A percentile compares a stretch with the other conserved stretches of the same genome.
Evolutionary conservation across 257 asterid genomes (phyloP).

Genomic region (Ligustrum vulgare): DNA sequence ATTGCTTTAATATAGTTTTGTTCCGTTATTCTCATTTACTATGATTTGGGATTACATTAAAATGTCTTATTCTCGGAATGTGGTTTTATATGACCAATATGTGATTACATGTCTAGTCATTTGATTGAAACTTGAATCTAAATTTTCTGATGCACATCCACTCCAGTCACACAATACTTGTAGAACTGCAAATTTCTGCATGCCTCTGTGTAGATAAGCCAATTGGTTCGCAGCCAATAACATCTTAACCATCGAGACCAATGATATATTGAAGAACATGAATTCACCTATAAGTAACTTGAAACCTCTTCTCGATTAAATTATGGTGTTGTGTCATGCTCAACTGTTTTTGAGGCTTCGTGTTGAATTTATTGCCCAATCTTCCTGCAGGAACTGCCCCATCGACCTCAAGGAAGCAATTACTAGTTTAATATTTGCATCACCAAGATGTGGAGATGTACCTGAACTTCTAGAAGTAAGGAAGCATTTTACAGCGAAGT

Average conservation of each 20-base stretch:
- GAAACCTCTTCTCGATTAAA: neutral
- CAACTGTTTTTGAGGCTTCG: conserved; percentile 13
- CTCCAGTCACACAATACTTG: neutral
- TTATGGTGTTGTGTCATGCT: neutral
- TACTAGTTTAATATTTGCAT: conserved; percentile 78
- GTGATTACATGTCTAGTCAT: neutral
- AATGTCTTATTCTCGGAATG: neutral
- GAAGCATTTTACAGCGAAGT: conserved; percentile 77
- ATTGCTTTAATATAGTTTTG: neutral
- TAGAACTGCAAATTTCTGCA: neutral
- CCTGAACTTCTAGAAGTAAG: conserved; percentile 80
- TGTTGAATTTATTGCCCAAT: conserved; percentile 22
- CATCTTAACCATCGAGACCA: neutral
- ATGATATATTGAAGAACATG: neutral
- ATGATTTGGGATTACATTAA: neutral
- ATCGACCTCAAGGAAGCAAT: conserved; percentile 95
- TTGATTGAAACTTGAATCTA: neutral
- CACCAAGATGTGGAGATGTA: conserved; percentile 96
- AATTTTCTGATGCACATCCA: neutral
- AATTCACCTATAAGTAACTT: neutral
- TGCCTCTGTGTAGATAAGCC: neutral
- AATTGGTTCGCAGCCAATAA: neutral
- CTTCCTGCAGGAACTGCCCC: conserved; percentile 73
- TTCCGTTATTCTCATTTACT: neutral
- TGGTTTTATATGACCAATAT: neutral